Evolutionary conservation across 768 basidiomycete species (phyloP).

Genomic region (Boletus tomentosulus): DNA sequence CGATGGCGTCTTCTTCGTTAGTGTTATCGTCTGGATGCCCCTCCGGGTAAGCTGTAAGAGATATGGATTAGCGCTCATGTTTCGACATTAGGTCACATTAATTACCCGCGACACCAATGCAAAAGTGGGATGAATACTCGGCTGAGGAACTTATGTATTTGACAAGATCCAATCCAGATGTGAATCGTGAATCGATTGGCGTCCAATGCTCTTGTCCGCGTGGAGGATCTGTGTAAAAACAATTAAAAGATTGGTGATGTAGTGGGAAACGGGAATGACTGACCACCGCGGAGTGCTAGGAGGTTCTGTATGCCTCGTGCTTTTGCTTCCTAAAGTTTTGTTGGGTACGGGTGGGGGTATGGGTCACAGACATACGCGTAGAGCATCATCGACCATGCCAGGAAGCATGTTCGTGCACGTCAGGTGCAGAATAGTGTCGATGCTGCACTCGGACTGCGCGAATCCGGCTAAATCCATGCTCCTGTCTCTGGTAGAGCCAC

Average conservation of each 20-base stretch:
- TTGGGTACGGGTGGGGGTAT: background rate
- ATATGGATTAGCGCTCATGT: background rate
- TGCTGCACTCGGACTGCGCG: conserved; percentile 64
- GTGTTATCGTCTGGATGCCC: conserved; percentile 65
- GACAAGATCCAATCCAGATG: conserved; percentile 86
- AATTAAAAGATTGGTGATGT: background rate
- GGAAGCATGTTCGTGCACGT: conserved; percentile 97
- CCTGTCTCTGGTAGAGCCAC: conserved; percentile 84
- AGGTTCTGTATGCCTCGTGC: conserved; percentile 82
- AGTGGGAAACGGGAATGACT: conserved; percentile 13
- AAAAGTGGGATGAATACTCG: conserved; percentile 81
- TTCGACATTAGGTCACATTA: background rate
- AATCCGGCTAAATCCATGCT: conserved; percentile 83
- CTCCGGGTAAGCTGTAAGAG: conserved; percentile 76
- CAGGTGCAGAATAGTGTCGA: conserved; percentile 90
- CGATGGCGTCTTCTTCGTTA: conserved; percentile 60
- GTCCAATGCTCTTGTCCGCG: conserved; percentile 93
- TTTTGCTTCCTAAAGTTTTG: conserved; percentile 62
- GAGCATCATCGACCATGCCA: conserved; percentile 80
- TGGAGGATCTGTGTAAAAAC: conserved; percentile 66
- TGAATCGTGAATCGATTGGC: conserved; percentile 77
- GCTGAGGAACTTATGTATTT: conserved; percentile 75
- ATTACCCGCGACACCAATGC: conserved; percentile 90
- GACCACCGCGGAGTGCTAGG: conserved; percentile 89
- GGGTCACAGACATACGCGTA: conserved; percentile 53